phyloP scores from a whole-genome alignment of 2,329 filamentous ascomycete species.

The Diaporthe sp. region DNA sequence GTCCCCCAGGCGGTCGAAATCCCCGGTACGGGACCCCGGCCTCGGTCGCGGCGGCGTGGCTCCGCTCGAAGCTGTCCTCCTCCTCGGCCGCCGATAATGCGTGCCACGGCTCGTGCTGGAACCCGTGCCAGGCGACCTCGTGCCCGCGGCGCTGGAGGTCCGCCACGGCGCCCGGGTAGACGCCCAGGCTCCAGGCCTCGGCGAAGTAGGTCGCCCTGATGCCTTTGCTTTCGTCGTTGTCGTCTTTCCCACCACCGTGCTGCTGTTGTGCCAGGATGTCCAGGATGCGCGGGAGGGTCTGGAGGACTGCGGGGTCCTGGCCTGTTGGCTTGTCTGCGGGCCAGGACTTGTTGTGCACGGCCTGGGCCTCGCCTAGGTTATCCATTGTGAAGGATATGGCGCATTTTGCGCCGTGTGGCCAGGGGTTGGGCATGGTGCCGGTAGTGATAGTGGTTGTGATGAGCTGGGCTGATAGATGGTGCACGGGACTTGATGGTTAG shows the following conservation, averaged over 20 bases:
- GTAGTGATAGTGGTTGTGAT: no score
- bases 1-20: conserved; percentile 48
- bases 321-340: conserved; percentile 44
- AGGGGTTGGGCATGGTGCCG: conserved; percentile 34
- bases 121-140: conserved; percentile 51
- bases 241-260: not conserved
- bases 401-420: conserved; percentile 46
- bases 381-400: conserved; percentile 51
- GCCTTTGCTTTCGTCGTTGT: no score
- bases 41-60: conserved; percentile 42
- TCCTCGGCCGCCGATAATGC: conserved; percentile 41
- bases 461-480: no score
- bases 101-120: conserved; percentile 49
- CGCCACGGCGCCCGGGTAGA: conserved; percentile 45
- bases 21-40: conserved; percentile 44
- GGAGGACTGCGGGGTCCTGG: conserved; percentile 45
- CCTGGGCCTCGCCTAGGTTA: conserved; percentile 51
- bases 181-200: conserved; percentile 49
- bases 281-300: conserved; percentile 49
- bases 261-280: conserved; percentile 42
- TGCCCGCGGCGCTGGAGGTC: conserved; percentile 44
- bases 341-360: conserved; percentile 46
- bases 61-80: conserved; percentile 45
- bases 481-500: no score
- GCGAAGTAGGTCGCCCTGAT: conserved; percentile 49